Conservation (phyloP, 2,329 filamentous ascomycete species). For the Geosmithia morbida region DNA sequence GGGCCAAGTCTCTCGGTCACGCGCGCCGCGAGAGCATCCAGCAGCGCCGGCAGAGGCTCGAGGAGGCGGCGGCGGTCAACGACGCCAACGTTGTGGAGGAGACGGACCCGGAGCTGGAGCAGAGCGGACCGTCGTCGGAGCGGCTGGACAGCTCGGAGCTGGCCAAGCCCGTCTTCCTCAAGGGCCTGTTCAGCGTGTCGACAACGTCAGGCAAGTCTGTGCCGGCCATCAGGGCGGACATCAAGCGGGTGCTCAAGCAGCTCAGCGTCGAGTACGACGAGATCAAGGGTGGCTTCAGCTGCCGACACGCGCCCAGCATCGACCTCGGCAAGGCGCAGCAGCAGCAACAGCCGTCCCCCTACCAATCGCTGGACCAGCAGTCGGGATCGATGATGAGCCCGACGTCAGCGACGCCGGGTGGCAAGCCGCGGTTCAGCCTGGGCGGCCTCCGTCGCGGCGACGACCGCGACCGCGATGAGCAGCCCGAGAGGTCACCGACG, state of each 20-base stretch:
- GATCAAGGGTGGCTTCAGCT: slow-evolving; percentile 87
- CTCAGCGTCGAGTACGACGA: slow-evolving; percentile 84
- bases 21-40: slow-evolving; percentile 86
- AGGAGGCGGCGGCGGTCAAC: slow-evolving; percentile 31
- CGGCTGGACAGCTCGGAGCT: slow-evolving; percentile 57
- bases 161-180: slow-evolving; percentile 87
- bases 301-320: slow-evolving; percentile 78
- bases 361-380: background rate
- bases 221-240: slow-evolving; percentile 70
- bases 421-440: slow-evolving; percentile 73
- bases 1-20: slow-evolving; percentile 81
- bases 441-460: slow-evolving; percentile 45
- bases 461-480: slow-evolving; percentile 59
- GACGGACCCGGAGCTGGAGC: slow-evolving; percentile 65
- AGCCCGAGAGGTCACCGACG: slow-evolving; percentile 29
- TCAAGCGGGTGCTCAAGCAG: slow-evolving; percentile 77
- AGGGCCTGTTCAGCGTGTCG: slow-evolving; percentile 92
- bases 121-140: slow-evolving; percentile 45
- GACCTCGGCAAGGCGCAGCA: slow-evolving; percentile 55
- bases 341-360: background rate
- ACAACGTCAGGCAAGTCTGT: slow-evolving; percentile 91
- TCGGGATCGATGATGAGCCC: slow-evolving; percentile 28
- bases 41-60: slow-evolving; percentile 60
- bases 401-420: slow-evolving; percentile 45
- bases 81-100: slow-evolving; percentile 61